Evolutionary conservation across 352 stramenopile genomes (phyloP), one percentile per base, ranked within the genome.

Genomic region (Globisporangium splendens): DNA sequence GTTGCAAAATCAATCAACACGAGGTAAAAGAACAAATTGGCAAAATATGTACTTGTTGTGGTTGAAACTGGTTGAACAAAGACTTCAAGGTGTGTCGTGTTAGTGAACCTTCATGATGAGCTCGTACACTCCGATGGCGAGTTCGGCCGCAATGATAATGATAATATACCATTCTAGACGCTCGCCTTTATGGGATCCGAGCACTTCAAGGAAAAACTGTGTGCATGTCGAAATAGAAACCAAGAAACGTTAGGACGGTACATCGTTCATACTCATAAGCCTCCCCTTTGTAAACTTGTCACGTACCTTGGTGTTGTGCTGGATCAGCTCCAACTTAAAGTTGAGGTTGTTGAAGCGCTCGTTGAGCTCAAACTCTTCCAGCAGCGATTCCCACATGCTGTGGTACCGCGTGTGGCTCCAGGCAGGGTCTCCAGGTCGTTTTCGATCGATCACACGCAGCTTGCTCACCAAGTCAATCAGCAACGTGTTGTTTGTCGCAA

Each of bases 141-240:
- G 89, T 74, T 99, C 96, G 20, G 96, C 90, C 17, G 84, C 81
- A 68, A 99, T 98, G 17, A 99, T 69, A 43, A 98, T 90, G 79
- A 99, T 98, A 77, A 99, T 98, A 61, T 98, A 98, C 96, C 95
- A 98, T 76, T 99, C 96, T 66, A 98, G 80, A 50, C 87, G 83
- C 59, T 91, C 79, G 59, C 86, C 86, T 73, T 99, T 98, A 71
- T 99, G 89, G 28, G 95, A 88, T 46, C 96, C 82, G n/a, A 99
- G 70, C 49, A 99, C 92, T 69, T 99, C 96, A 51, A 99, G 73
- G 79, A 99, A 98, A 74, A 99, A 99, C 84, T 94, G 41, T 39
- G 6, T 1, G 20, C n/a, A 61, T 47, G 44, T 12, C 14, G 46
- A 61, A 59, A 58, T 39, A 24, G 52, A 15, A 47, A 28, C 46